phyloP scores from a whole-genome alignment of 2,329 filamentous ascomycete species.

The Fusarium incarnatum region DNA sequence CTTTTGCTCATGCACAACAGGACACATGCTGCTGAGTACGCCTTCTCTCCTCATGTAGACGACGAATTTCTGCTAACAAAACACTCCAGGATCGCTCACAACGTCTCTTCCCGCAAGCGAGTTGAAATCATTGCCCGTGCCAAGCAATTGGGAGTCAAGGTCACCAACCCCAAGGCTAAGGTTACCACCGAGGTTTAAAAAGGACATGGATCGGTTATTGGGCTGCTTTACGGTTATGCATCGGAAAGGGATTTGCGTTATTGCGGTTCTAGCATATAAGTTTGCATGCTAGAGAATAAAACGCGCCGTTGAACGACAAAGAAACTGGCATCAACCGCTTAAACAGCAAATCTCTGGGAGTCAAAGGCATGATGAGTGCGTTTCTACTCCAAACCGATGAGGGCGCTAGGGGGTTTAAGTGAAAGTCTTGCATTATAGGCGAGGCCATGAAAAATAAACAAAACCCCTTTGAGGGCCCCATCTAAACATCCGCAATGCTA shows the following conservation, averaged over 20 bases:
- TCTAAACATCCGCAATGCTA: neutral
- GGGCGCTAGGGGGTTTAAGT: constrained; percentile 31
- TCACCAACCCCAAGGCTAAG: constrained; percentile 99
- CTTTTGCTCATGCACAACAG: constrained; percentile 99
- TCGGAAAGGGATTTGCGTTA: constrained; percentile 49
- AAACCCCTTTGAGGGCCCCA: constrained; percentile 31
- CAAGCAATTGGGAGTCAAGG: constrained; percentile 99
- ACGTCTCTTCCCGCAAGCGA: constrained; percentile 98
- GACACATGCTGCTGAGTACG: constrained; percentile 98
- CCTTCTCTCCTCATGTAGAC: constrained; percentile 41
- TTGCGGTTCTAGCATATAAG: constrained; percentile 48
- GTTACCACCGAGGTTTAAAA: constrained; percentile 92
- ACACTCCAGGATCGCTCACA: constrained; percentile 87
- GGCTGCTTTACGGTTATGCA: constrained; percentile 50
- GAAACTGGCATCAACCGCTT: constrained; percentile 41
- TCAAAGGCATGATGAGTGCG: constrained; percentile 1
- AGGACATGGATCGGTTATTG: constrained; percentile 46
- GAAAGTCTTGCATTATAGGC: constrained; percentile 26
- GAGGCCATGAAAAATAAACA: constrained; percentile 40
- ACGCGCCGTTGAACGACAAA: constrained; percentile 49
- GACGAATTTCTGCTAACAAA: constrained; percentile 34
- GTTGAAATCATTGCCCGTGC: constrained; percentile 97
- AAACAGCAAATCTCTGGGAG: constrained; percentile 31
- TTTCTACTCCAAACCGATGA: constrained; percentile 26
- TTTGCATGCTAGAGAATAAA: constrained; percentile 47